Evolutionary conservation across 345 rosid species (phyloP).

Genomic region (Laguncularia racemosa): DNA sequence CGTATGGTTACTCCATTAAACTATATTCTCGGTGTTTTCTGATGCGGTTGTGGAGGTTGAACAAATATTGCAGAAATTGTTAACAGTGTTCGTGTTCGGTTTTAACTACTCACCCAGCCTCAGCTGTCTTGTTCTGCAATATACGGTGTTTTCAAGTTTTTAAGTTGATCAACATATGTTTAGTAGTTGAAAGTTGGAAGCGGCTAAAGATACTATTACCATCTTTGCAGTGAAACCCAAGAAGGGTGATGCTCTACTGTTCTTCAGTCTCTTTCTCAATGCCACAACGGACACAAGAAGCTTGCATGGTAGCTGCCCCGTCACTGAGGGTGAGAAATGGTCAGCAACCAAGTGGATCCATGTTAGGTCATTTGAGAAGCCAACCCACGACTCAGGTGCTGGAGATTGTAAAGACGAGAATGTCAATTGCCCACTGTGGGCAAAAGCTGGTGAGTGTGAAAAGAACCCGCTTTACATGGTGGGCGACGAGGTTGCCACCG

Average conservation of each 20-base stretch:
- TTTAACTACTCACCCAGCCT: too few species aligned
- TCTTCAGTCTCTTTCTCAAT: constrained; percentile 36
- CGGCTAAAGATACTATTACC: not conserved
- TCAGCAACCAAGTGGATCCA: constrained; percentile 52
- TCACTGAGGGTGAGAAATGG: constrained; percentile 46
- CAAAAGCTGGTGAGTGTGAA: constrained; percentile 19
- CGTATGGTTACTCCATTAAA: too few species aligned
- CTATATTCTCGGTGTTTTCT: too few species aligned
- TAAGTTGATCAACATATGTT: not conserved
- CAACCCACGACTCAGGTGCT: not conserved
- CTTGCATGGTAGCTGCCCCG: constrained; percentile 48
- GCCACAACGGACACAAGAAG: constrained; percentile 30
- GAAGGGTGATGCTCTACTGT: constrained; percentile 39
- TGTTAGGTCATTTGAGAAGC: constrained; percentile 21
- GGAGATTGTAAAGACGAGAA: not conserved
- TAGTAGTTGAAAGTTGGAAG: constrained; percentile 1
- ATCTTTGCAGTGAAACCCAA: constrained; percentile 30
- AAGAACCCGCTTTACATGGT: constrained; percentile 28
- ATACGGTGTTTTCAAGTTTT: not conserved
- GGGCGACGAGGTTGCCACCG: constrained; percentile 3
- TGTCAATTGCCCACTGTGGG: constrained; percentile 19
- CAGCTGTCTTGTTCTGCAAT: too few species aligned
- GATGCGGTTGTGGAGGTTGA: too few species aligned
- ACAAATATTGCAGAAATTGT: too few species aligned
- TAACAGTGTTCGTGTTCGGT: too few species aligned